Evolutionary conservation across 352 stramenopile genomes (phyloP).

Genomic region (Pythium insidiosum): DNA sequence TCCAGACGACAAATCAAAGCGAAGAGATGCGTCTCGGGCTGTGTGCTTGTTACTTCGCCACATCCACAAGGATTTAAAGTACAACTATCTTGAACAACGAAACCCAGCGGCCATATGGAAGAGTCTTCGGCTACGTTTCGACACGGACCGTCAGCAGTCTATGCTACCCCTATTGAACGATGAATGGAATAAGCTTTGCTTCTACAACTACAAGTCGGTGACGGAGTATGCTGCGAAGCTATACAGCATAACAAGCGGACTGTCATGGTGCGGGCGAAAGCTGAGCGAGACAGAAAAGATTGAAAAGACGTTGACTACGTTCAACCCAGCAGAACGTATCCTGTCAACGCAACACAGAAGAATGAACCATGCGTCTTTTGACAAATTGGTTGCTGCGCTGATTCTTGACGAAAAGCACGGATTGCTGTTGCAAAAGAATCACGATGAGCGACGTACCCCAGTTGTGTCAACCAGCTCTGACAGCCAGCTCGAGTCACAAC

Average conservation of each 20-base stretch:
- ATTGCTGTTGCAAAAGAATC: conserved; percentile 7
- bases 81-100: conserved; percentile 9
- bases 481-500: conserved; percentile 1
- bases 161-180: conserved; percentile 5
- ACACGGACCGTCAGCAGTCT: conserved; percentile 5
- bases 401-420: conserved; percentile 11
- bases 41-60: conserved; percentile 7
- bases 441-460: conserved; percentile 8
- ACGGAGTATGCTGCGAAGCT: conserved; percentile 9
- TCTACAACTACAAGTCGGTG: conserved; percentile 17
- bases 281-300: conserved; percentile 4
- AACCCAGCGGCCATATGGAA: conserved; percentile 7
- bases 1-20: not conserved
- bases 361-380: conserved; percentile 8
- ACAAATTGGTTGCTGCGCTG: conserved; percentile 6
- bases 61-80: conserved; percentile 6
- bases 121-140: conserved; percentile 4
- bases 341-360: conserved; percentile 1
- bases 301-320: conserved; percentile 4
- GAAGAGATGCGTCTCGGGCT: not conserved
- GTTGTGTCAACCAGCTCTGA: not conserved
- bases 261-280: conserved; percentile 5
- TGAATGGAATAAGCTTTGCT: conserved; percentile 10
- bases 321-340: conserved; percentile 6
- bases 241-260: conserved; percentile 5